Conservation (phyloP, 177 flowering plant genomes). For the Vitis hybrid region DNA sequence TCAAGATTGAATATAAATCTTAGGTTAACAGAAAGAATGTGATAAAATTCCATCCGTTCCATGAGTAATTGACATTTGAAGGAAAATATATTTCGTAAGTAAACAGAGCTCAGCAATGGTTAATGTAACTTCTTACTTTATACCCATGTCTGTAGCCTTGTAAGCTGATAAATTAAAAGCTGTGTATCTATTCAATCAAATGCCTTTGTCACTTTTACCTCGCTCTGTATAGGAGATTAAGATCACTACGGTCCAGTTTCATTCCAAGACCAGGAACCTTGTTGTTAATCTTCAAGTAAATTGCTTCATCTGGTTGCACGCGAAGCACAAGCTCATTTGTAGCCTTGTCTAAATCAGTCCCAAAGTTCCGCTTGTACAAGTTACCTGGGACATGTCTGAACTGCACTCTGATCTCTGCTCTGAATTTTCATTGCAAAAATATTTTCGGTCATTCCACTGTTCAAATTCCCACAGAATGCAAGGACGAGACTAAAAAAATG, state of each 20-base stretch:
- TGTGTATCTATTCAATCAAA: neutral
- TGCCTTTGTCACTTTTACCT: constrained; percentile 33
- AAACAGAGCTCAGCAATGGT: no score
- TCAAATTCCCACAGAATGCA: neutral
- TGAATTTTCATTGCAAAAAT: constrained; percentile 28
- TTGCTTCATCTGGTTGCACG: constrained; percentile 84
- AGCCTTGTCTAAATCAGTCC: constrained; percentile 62
- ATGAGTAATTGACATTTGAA: no score
- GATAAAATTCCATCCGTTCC: no score
- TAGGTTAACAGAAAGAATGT: neutral
- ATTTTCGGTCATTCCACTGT: constrained; percentile 3
- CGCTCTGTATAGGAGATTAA: constrained; percentile 67
- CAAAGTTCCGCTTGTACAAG: constrained; percentile 60
- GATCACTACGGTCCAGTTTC: constrained; percentile 74
- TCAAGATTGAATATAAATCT: constrained; percentile 2
- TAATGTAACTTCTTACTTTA: no score
- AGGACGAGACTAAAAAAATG: neutral
- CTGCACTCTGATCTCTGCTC: constrained; percentile 87
- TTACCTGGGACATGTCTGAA: constrained; percentile 91
- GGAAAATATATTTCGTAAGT: no score
- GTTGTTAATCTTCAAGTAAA: constrained; percentile 74
- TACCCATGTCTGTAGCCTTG: no score
- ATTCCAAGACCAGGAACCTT: constrained; percentile 88
- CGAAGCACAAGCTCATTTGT: constrained; percentile 87
- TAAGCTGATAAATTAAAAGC: no score